phyloP scores from a whole-genome alignment of 257 asterid species.

The Verbascum thapsus region DNA sequence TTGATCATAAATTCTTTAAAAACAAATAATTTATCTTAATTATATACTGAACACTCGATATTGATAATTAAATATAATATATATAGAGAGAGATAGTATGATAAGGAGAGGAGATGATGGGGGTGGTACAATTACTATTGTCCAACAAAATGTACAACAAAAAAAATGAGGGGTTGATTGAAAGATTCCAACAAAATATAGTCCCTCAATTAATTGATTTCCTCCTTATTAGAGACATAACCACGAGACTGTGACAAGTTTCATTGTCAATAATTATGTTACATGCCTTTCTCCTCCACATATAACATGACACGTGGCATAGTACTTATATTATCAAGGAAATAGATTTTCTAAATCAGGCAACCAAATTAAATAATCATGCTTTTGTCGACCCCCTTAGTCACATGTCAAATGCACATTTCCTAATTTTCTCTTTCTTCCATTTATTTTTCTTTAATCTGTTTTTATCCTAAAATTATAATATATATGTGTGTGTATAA shows the following conservation, averaged over 20 bases:
- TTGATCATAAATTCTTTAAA: no score
- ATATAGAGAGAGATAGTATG: no score
- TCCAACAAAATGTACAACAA: no score
- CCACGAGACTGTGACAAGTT: slow-evolving; percentile 63
- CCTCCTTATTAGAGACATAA: slow-evolving; percentile 74
- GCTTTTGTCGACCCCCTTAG: slow-evolving; percentile 51
- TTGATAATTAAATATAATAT: no score
- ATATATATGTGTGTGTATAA: no score
- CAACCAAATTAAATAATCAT: slow-evolving; percentile 46
- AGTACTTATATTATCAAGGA: slow-evolving; percentile 37
- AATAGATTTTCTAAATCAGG: slow-evolving; percentile 42
- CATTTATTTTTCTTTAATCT: neutral
- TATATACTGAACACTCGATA: no score
- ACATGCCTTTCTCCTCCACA: slow-evolving; percentile 59
- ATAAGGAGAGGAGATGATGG: no score
- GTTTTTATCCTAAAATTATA: no score
- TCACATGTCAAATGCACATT: no score
- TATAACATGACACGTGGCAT: slow-evolving; percentile 55
- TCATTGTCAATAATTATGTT: slow-evolving; percentile 51
- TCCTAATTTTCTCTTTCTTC: slow-evolving; percentile 1
- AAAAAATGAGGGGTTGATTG: no score
- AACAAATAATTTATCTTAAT: no score
- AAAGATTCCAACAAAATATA: slow-evolving; percentile 31
- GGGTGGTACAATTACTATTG: no score
- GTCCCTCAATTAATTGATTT: slow-evolving; percentile 41